These are phyloP conservation scores for Arabidopsis hybrid DNA, from an alignment of 441 rosid species.

Conservation along the genomic window DNA sequence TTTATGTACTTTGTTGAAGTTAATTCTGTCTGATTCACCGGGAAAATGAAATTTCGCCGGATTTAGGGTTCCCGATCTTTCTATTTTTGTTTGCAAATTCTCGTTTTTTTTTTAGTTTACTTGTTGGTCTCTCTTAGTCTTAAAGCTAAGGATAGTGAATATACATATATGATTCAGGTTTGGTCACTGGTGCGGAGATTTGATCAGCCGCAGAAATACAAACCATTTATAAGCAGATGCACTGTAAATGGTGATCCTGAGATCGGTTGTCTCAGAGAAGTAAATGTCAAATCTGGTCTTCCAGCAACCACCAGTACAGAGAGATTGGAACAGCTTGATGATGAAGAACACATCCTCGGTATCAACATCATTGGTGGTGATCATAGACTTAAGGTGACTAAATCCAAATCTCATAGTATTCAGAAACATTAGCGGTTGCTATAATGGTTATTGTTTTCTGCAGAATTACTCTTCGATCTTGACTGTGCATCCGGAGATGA, in stretches of 20 bases:
- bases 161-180: slow-evolving; percentile 50
- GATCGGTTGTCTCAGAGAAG: slow-evolving; percentile 89
- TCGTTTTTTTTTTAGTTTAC: neutral
- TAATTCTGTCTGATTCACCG: no score
- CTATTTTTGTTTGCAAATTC: neutral
- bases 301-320: slow-evolving; percentile 97
- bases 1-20: neutral
- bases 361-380: slow-evolving; percentile 90
- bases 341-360: slow-evolving; percentile 90
- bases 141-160: slow-evolving; percentile 7
- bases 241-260: slow-evolving; percentile 74
- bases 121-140: neutral
- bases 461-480: slow-evolving; percentile 89
- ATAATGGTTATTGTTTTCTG: neutral
- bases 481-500: slow-evolving; percentile 83
- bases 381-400: slow-evolving; percentile 85
- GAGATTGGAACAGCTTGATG: slow-evolving; percentile 83
- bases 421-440: neutral
- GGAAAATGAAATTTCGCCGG: neutral
- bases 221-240: slow-evolving; percentile 90
- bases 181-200: slow-evolving; percentile 96
- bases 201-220: slow-evolving; percentile 92
- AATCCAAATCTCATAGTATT: neutral
- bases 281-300: slow-evolving; percentile 90
- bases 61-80: neutral